These are phyloP conservation scores for Nothopassalora personata DNA, from an alignment of 2,329 filamentous ascomycete genomes.

Conservation along the genomic window DNA sequence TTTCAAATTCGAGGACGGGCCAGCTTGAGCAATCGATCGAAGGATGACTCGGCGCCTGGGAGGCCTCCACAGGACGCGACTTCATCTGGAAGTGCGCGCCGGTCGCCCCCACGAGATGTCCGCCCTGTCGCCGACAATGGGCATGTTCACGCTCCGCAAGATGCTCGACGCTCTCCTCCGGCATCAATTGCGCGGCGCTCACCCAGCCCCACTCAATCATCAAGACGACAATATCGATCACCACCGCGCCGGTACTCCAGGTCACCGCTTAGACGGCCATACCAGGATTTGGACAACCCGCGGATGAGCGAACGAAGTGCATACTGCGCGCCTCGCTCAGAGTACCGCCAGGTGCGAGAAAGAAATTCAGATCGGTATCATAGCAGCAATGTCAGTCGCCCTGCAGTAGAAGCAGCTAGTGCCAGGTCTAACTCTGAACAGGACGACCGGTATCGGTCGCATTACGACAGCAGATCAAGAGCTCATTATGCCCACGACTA, in stretches of 20 bases:
- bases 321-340: background rate
- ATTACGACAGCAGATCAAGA: constrained; percentile 10
- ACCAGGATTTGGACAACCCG: constrained; percentile 12
- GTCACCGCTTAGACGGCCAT: constrained; percentile 5
- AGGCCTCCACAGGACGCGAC: too few relatives aligned
- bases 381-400: background rate
- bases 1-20: constrained; percentile 5
- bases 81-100: background rate
- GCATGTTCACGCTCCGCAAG: background rate
- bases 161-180: background rate
- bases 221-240: constrained; percentile 1
- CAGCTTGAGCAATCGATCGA: background rate
- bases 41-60: background rate
- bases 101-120: background rate
- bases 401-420: background rate
- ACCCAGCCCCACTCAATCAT: background rate
- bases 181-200: background rate
- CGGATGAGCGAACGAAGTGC: background rate
- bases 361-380: background rate
- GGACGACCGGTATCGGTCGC: constrained; percentile 11
- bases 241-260: background rate
- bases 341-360: background rate
- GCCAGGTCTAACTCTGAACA: constrained; percentile 12
- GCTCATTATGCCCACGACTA: constrained; percentile 9
- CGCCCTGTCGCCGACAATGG: too few relatives aligned